Evolutionary conservation across 2,329 filamentous ascomycete genomes (phyloP).

Genomic region (Epicoccum sorghinum): DNA sequence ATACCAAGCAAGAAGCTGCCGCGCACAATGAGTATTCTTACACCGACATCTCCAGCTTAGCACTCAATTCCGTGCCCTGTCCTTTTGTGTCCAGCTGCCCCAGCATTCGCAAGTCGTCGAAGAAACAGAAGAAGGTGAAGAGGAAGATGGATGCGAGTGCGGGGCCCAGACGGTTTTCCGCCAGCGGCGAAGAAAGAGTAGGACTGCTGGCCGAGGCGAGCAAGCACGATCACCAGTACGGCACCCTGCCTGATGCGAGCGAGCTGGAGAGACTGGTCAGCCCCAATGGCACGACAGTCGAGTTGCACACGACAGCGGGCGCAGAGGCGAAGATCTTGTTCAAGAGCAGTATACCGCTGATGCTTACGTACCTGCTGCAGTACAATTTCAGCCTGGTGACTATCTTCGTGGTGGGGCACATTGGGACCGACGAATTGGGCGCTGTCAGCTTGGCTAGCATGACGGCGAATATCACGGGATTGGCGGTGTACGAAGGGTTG

Average conservation of each 20-base stretch:
- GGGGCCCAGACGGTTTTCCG: slow-evolving; percentile 40
- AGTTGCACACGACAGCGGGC: slow-evolving; percentile 30
- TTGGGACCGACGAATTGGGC: slow-evolving; percentile 59
- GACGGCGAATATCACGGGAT: slow-evolving; percentile 61
- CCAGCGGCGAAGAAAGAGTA: slow-evolving; percentile 34
- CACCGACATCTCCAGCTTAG: slow-evolving; percentile 33
- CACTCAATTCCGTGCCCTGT: slow-evolving; percentile 28
- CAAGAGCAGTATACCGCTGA: slow-evolving; percentile 56
- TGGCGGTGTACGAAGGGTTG: slow-evolving; percentile 59
- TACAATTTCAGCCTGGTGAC: slow-evolving; percentile 60
- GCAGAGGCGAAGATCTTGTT: slow-evolving; percentile 44
- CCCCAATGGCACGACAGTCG: slow-evolving; percentile 26
- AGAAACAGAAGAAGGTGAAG: slow-evolving; percentile 19
- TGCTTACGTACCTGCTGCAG: slow-evolving; percentile 61
- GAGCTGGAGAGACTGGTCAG: slow-evolving; percentile 38
- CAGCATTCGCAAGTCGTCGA: slow-evolving; percentile 21
- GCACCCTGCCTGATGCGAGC: slow-evolving; percentile 31
- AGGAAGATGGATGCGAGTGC: slow-evolving; percentile 40
- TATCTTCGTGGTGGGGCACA: slow-evolving; percentile 59
- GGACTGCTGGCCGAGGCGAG: slow-evolving; percentile 29
- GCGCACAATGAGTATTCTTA: slow-evolving; percentile 4
- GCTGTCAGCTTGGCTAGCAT: slow-evolving; percentile 60
- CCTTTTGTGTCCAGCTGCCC: slow-evolving; percentile 22
- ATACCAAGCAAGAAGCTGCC: slow-evolving; percentile 13
- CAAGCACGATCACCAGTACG: slow-evolving; percentile 34